Evolutionary conservation across 805 yeast species (phyloP).

Genomic region (Nakazawaea wickerhamii): DNA sequence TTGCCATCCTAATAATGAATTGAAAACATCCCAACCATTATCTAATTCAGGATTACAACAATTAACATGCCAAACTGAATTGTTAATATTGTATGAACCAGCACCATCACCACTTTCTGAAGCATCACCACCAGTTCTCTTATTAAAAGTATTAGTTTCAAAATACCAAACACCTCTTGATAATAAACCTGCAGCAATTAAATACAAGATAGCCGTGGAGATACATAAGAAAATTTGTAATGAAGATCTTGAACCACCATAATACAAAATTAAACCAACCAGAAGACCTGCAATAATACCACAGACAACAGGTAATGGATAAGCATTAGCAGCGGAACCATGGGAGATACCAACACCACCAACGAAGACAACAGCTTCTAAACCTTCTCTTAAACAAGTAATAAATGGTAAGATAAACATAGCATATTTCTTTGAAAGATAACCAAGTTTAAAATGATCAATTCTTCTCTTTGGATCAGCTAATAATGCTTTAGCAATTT

Average conservation of each 20-base stretch:
- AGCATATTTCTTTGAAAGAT: constrained; percentile 66
- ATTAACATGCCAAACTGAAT: constrained; percentile 91
- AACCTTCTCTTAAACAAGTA: constrained; percentile 93
- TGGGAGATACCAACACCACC: constrained; percentile 87
- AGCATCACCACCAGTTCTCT: constrained; percentile 87
- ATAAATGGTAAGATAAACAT: constrained; percentile 87
- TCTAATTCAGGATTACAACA: constrained; percentile 92
- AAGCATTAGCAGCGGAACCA: constrained; percentile 53
- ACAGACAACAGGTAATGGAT: constrained; percentile 88
- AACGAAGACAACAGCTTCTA: constrained; percentile 92
- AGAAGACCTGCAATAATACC: constrained; percentile 77
- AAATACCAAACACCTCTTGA: constrained; percentile 92
- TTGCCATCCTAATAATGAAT: constrained; percentile 94
- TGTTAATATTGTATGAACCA: constrained; percentile 81
- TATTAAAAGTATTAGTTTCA: constrained; percentile 60
- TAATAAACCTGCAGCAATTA: constrained; percentile 88
- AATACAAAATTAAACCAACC: constrained; percentile 70
- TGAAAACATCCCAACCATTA: constrained; percentile 96
- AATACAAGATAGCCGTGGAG: constrained; percentile 84
- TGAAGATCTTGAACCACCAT: constrained; percentile 78
- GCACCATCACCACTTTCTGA: constrained; percentile 91
- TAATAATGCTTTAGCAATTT: constrained; percentile 80
- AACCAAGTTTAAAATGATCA: constrained; percentile 50
- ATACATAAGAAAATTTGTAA: constrained; percentile 80
- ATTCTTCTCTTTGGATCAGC: constrained; percentile 43